Conservation (phyloP, 306 rosid genomes). For the Cyamopsis tetragonoloba region DNA sequence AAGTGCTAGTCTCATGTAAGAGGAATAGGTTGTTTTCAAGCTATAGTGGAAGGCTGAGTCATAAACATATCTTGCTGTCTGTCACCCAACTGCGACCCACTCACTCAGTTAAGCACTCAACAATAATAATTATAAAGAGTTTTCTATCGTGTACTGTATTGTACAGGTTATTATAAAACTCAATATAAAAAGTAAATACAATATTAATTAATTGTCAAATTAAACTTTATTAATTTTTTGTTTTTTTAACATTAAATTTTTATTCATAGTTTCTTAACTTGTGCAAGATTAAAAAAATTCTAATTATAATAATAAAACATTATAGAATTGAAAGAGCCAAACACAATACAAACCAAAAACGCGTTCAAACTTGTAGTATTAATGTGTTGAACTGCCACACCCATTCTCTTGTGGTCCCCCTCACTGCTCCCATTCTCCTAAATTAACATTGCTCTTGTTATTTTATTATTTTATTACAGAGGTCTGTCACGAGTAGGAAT, state of each 20-base stretch:
- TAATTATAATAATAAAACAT: too few species aligned
- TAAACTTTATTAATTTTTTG: too few species aligned
- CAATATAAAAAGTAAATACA: too few species aligned
- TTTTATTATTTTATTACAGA: neutral
- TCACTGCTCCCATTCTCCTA: neutral
- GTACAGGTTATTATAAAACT: too few species aligned
- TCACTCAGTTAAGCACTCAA: constrained; percentile 27
- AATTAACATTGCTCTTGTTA: neutral
- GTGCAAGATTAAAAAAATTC: too few species aligned
- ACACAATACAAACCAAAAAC: neutral
- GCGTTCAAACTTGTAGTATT: constrained; percentile 37
- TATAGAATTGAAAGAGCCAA: constrained; percentile 17
- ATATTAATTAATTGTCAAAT: too few species aligned
- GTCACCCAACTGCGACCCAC: constrained; percentile 42
- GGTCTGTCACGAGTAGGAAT: too few species aligned
- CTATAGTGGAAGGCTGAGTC: constrained; percentile 36
- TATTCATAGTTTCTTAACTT: too few species aligned
- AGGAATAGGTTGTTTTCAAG: neutral
- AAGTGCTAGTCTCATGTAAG: neutral
- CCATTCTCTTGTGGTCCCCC: constrained; percentile 26
- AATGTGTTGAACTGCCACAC: neutral
- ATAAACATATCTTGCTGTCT: constrained; percentile 14
- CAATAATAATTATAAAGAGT: too few species aligned
- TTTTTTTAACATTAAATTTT: too few species aligned
- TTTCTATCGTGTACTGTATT: too few species aligned